A percentile compares a stretch with the other conserved stretches of the same genome.
Conservation (phyloP, 768 basidiomycete genomes). For the Suillus plorans region DNA sequence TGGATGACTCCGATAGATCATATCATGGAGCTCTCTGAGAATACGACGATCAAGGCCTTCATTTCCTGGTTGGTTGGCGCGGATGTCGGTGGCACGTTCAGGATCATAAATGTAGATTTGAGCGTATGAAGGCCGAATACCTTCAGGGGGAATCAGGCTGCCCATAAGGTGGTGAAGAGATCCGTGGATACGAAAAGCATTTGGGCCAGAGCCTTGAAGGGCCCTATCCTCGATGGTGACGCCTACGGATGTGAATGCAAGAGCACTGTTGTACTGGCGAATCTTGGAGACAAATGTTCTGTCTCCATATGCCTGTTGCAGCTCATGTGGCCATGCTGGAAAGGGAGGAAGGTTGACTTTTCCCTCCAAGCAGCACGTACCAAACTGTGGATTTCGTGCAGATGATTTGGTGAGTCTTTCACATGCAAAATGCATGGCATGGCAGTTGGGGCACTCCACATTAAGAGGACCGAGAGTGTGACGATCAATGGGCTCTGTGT, state of each 20-base stretch:
- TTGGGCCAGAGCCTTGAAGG: slow-evolving; percentile 31
- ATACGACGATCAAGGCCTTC: slow-evolving; percentile 16
- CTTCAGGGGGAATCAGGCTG: slow-evolving; percentile 25
- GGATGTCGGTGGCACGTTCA: slow-evolving; percentile 27
- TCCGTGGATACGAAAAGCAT: slow-evolving; percentile 35
- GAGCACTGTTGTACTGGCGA: slow-evolving; percentile 40
- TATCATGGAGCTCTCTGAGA: slow-evolving; percentile 25
- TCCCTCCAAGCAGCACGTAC: slow-evolving; percentile 28
- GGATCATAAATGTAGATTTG: slow-evolving; percentile 46
- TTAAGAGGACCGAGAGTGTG: slow-evolving; percentile 12
- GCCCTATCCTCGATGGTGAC: slow-evolving; percentile 29
- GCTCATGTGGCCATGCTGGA: slow-evolving; percentile 15
- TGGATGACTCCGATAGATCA: slow-evolving; percentile 19
- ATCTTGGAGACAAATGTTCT: slow-evolving; percentile 34
- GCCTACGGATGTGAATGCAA: slow-evolving; percentile 40
- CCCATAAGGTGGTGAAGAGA: slow-evolving; percentile 38
- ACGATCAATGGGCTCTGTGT: slow-evolving; percentile 10
- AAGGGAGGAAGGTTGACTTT: slow-evolving; percentile 23
- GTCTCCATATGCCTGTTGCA: slow-evolving; percentile 17
- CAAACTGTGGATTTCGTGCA: slow-evolving; percentile 15
- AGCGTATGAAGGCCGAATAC: slow-evolving; percentile 28
- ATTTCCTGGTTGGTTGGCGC: slow-evolving; percentile 21
- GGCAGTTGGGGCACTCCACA: slow-evolving; percentile 16
- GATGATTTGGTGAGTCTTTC: slow-evolving; percentile 13
- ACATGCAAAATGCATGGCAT: slow-evolving; percentile 17